Evolutionary conservation across 176 grass and related monocot genomes (phyloP), one percentile per base, ranked within the genome.

Genomic region (Musa acuminata): DNA sequence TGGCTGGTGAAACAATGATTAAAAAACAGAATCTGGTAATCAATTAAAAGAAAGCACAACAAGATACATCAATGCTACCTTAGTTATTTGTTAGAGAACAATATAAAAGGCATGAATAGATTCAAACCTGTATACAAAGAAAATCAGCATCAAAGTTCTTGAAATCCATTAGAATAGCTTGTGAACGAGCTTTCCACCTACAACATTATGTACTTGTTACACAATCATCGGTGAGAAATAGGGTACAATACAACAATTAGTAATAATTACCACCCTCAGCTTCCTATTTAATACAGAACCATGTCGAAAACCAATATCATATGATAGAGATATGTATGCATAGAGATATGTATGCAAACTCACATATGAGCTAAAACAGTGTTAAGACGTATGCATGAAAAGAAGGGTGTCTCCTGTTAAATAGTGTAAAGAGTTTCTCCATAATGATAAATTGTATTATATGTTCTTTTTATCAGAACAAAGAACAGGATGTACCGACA

Each of bases 171-270:
- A 98, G 72, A 80, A 98, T 69, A 49, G 87, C 84, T 77, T 91
- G 87, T 62, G 94, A 97, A 75, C 94, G 94, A 82, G 84, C 70
- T 83, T 93, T 97, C 94, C 94, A 93, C 82, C 94, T 98, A 74
- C 71, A 24, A 52, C 48, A 77, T 51, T 11, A 64, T 49, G n/a
- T 64, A 51, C 19, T 64, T 8, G 17, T 77, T 79, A 77, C 8
- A 8, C 53, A 79, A 80, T 84, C 63, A 77, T 53, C 49, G 75
- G 73, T 72, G 53, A 53, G 20, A 75, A 78, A 64, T 43, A 80
- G 69, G 51, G 51, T 29, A 60, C 59, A 51, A 64, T 73, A 53
- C 14, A 71, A 51, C 26, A 62, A 49, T 76, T 76, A 70, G 5
- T 72, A 72, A 8, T 24, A 64, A 21, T 64, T 76, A 26, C 0